Evolutionary conservation across 495 filamentous ascomycete genomes (phyloP).

Genomic region (Penicillium roqueforti): DNA sequence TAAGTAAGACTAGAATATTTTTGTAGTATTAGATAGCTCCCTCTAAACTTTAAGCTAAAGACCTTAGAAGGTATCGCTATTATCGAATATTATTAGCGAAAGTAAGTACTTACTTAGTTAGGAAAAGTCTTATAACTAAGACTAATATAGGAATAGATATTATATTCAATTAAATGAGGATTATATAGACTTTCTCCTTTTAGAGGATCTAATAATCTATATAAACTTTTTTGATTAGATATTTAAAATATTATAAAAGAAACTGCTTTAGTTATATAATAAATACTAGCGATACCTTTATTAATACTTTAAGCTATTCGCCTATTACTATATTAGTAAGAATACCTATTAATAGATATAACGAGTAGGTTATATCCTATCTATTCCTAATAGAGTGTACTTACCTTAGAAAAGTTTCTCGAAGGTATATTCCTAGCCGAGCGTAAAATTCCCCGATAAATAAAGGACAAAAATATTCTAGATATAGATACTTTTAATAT

Average conservation of each 20-base stretch:
- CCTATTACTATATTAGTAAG: slow-evolving; percentile 14
- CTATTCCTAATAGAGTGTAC: slow-evolving; percentile 1
- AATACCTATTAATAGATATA: slow-evolving; percentile 23
- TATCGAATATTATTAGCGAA: slow-evolving; percentile 27
- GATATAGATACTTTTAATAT: slow-evolving; percentile 25
- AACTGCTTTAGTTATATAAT: slow-evolving; percentile 26
- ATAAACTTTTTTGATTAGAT: slow-evolving; percentile 36
- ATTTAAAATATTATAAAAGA: slow-evolving; percentile 23
- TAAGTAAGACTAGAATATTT: slow-evolving; percentile 29
- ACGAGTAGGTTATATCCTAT: slow-evolving; percentile 13
- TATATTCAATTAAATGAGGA: slow-evolving; percentile 28
- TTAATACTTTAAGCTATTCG: slow-evolving; percentile 27
- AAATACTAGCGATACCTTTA: slow-evolving; percentile 29
- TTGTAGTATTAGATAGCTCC: slow-evolving; percentile 26
- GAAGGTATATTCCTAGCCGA: slow-evolving; percentile 1
- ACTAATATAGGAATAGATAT: slow-evolving; percentile 24
- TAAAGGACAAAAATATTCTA: slow-evolving; percentile 24
- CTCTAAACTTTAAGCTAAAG: slow-evolving; percentile 28
- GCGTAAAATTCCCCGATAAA: slow-evolving; percentile 1
- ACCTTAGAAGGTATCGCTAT: slow-evolving; percentile 25
- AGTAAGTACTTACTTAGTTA: slow-evolving; percentile 14
- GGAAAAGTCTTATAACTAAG: neutral
- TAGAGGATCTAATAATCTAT: slow-evolving; percentile 26
- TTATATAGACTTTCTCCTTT: slow-evolving; percentile 25
- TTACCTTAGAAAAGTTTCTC: slow-evolving; percentile 13